Percentiles rank a stretch among this genome's conserved stretches.
These are phyloP conservation scores for Phytophthora nicotianae DNA, from an alignment of 352 stramenopile genomes.

Conservation along the genomic window DNA sequence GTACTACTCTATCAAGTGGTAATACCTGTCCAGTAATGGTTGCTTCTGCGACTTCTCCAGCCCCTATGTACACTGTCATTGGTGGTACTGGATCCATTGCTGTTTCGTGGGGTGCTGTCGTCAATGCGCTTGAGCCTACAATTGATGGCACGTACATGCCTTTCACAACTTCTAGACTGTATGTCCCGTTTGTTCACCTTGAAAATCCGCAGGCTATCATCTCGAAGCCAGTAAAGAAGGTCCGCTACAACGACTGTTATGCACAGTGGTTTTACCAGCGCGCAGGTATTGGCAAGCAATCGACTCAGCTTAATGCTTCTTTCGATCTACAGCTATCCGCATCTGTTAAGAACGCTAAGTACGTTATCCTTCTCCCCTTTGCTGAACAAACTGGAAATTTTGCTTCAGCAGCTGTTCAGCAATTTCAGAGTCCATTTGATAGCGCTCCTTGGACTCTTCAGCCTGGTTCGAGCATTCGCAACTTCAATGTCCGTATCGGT, in stretches of 20 bases:
- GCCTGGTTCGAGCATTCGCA: neutral
- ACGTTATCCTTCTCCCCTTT: neutral
- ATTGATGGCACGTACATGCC: neutral
- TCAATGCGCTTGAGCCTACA: neutral
- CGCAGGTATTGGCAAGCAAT: neutral
- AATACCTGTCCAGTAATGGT: neutral
- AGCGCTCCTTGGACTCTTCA: slow-evolving; percentile 1
- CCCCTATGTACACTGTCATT: neutral
- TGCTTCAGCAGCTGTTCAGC: neutral
- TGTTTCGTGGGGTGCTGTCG: neutral
- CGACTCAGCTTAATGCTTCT: neutral
- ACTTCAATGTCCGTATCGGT: slow-evolving; percentile 1
- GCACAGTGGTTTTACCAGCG: neutral
- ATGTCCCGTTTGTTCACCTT: neutral
- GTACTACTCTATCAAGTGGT: neutral
- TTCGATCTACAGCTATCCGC: neutral
- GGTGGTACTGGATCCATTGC: neutral
- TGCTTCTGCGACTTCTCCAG: neutral
- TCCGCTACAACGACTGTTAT: neutral
- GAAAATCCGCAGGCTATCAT: neutral
- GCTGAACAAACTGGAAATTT: neutral
- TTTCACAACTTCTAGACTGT: neutral
- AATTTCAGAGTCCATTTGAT: slow-evolving; percentile 1
- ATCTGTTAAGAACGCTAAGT: neutral
- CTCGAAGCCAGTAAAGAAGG: neutral